These are phyloP conservation scores for Leptoxyphium fumago DNA, from an alignment of 2,329 filamentous ascomycete species.

Conservation along the genomic window DNA sequence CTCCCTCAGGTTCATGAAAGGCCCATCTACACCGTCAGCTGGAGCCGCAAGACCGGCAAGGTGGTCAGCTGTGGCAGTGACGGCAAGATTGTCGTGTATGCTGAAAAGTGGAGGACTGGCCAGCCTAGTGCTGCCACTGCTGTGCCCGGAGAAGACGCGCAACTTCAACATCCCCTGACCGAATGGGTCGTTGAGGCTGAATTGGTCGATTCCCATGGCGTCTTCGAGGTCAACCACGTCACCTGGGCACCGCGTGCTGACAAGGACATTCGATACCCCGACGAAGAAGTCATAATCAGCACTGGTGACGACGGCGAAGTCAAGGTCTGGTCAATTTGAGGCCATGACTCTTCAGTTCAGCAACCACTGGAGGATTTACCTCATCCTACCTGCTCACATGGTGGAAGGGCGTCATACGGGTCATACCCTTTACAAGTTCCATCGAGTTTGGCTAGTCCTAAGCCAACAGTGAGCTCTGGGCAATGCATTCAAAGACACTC, in stretches of 20 bases:
- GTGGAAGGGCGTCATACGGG: neutral
- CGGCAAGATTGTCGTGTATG: constrained; percentile 65
- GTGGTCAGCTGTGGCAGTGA: constrained; percentile 86
- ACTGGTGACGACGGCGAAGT: constrained; percentile 88
- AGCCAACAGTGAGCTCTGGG: too few relatives aligned
- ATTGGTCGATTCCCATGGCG: constrained; percentile 65
- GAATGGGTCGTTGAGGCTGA: constrained; percentile 59
- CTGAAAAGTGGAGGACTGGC: constrained; percentile 37
- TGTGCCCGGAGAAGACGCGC: constrained; percentile 10
- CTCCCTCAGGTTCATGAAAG: constrained; percentile 63
- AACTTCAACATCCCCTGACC: constrained; percentile 20
- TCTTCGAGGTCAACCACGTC: constrained; percentile 88
- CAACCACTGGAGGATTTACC: neutral
- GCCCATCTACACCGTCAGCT: constrained; percentile 70
- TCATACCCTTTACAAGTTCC: too few relatives aligned
- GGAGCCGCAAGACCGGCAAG: constrained; percentile 64
- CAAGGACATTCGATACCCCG: constrained; percentile 40
- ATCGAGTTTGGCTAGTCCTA: too few relatives aligned
- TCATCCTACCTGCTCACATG: neutral
- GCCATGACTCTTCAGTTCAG: neutral
- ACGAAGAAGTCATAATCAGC: constrained; percentile 74
- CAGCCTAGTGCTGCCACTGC: constrained; percentile 2
- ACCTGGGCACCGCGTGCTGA: constrained; percentile 75
- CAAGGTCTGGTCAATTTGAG: constrained; percentile 57
- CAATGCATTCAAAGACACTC: too few relatives aligned